Base-by-base conservation (phyloP, 2,329 filamentous ascomycete genomes). In the Colletotrichum paranaense region DNA sequence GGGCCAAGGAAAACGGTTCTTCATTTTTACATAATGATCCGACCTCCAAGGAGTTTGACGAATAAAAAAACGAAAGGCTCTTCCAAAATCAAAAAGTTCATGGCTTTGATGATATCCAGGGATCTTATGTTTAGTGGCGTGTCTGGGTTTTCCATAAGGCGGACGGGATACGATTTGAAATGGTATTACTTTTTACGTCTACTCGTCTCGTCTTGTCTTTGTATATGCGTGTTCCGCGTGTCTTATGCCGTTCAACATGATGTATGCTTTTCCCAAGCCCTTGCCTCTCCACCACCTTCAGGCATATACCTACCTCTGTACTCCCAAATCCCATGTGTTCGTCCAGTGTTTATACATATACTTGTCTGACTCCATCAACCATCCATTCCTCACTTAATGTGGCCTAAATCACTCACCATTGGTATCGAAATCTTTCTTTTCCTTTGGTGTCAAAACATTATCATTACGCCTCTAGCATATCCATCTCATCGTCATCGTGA, bases 401-500 rank as follows among this genome's bases (percentile, higher is more conserved):
- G 32, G 28, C 55, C 11, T 8, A 7, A 16, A 5, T 7, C n/a
- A n/a, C 55, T n/a, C 19, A n/a, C 26, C 28, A 24, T 12, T 49
- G 32, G n/a, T 26, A n/a, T 16, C 22, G 38, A 52, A 49, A 35
- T 42, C 2, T 57, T 35, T 35, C 24, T 11, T 55, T 11, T n/a
- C 9, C 30, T 49, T 11, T 22, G 22, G 24, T 42, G 38, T 32
- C 53, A 69, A 35, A 57, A 71, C 49, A 65, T 71, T 62, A 66
- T 62, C 67, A 71, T 73, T 64, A 62, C 52, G 59, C 62, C 72
- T 74, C 30, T 64, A 87, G 67, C 73, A 87, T 84, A 70, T 88
- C 85, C 84, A 92, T 88, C 77, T 90, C 89, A 74, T 91, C 88
- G 5, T 90, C 88, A 16, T 87, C 85, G 4, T 76, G 80, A 82